phyloP scores from a whole-genome alignment of 345 rosid species.

The Geranium rotundifolium region DNA sequence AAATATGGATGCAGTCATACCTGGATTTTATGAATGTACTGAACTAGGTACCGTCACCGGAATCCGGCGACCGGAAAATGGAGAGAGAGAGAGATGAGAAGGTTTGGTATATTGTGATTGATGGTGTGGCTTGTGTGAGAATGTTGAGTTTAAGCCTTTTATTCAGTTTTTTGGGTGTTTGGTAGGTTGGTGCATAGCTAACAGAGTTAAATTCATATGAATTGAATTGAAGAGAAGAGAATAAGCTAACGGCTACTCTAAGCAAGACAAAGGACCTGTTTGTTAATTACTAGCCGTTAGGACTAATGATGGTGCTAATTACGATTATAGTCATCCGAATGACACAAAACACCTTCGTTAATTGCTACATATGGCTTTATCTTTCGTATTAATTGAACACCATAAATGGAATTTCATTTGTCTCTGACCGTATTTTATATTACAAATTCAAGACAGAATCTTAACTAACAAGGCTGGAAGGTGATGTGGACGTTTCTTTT shows the following conservation, averaged over 20 bases:
- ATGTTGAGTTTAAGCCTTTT: conserved; percentile 19
- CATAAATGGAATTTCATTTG: too few species aligned
- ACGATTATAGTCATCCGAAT: too few species aligned
- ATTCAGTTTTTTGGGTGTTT: conserved; percentile 5
- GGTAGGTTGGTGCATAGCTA: not conserved
- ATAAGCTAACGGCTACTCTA: conserved; percentile 5
- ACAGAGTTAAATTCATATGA: not conserved
- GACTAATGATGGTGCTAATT: not conserved
- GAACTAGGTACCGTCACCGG: not conserved
- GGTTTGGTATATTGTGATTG: not conserved
- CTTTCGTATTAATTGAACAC: too few species aligned
- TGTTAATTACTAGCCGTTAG: not conserved
- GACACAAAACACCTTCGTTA: too few species aligned
- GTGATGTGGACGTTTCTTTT: conserved; percentile 25
- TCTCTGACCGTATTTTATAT: too few species aligned
- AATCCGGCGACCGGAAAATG: not conserved
- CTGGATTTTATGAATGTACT: not conserved
- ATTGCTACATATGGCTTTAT: too few species aligned
- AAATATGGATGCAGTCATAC: not conserved
- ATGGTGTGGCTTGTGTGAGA: conserved; percentile 26
- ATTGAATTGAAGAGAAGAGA: too few species aligned
- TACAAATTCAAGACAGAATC: conserved; percentile 7
- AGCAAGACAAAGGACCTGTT: conserved; percentile 3
- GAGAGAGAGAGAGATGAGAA: not conserved
- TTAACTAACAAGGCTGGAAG: conserved; percentile 39